Percentiles rank a stretch among this genome's conserved stretches.
phyloP scores from a whole-genome alignment of 2,329 filamentous ascomycete species.

The Simplicillium aogashimaense region DNA sequence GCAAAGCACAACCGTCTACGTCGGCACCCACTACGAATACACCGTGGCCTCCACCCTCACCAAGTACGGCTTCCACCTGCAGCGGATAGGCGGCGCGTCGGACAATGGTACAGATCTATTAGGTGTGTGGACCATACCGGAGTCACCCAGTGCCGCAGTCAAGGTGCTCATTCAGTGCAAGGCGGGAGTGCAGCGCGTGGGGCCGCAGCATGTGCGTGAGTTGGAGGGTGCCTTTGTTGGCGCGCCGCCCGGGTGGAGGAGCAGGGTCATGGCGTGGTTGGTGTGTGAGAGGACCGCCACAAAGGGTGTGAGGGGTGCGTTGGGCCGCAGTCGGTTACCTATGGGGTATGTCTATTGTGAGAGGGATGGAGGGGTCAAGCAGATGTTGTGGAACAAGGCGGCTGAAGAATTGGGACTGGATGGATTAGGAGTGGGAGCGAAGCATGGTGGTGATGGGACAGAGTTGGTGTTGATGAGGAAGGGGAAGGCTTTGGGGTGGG shows the following conservation, averaged over 20 bases:
- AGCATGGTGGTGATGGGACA: conserved; percentile 24
- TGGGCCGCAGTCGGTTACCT: conserved; percentile 57
- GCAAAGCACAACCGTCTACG: conserved; percentile 47
- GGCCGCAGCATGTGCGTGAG: conserved; percentile 59
- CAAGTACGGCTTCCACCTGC: conserved; percentile 53
- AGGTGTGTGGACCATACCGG: conserved; percentile 57
- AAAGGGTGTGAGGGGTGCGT: conserved; percentile 64
- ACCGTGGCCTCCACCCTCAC: conserved; percentile 45
- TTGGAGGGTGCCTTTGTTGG: conserved; percentile 69
- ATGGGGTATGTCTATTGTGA: conserved; percentile 62
- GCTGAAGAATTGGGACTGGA: conserved; percentile 54
- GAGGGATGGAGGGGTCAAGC: conserved; percentile 44
- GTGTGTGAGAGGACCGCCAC: conserved; percentile 63
- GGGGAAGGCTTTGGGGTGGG: conserved; percentile 26
- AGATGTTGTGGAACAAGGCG: conserved; percentile 63
- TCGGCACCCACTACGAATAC: conserved; percentile 74
- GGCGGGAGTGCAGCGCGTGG: conserved; percentile 36
- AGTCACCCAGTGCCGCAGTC: no score
- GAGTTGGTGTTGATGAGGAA: conserved; percentile 42
- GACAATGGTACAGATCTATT: conserved; percentile 69
- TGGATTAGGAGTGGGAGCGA: conserved; percentile 42
- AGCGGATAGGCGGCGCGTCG: conserved; percentile 53
- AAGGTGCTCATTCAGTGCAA: conserved; percentile 61
- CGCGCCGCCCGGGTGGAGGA: conserved; percentile 63
- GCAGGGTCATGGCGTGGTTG: conserved; percentile 58